Evolutionary conservation across 805 yeast species (phyloP), one percentile per base, ranked within the genome.

Genomic region (Ascoidea asiatica): DNA sequence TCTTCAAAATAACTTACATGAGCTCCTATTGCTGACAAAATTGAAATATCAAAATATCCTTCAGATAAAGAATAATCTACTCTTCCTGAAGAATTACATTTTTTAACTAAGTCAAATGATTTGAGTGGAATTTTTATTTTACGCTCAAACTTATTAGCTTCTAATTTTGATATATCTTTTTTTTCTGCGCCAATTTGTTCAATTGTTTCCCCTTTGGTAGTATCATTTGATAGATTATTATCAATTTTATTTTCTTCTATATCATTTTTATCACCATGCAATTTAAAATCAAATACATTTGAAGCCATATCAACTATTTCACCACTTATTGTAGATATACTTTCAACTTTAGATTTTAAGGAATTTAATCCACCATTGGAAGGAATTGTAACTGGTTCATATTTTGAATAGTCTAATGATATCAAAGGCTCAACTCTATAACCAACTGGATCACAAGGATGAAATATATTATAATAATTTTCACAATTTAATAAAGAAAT

Each of bases 1-100:
- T 87, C 95, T 56, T 87, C 95, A 57, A 90, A 81, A 59, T 90
- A 90, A 41, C 86, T 77, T 13, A 85, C 77, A 60, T 90, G 98
- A 0, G 97, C 92, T 42, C 84, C 84, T 6, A 90, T 66, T 0
- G 95, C 92, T 3, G 87, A 74, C 8, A 90, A 68, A 35, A 87
- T 60, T 22, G 94, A 83, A 19, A 88, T 72, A 53, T 88, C 95
- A 50, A 89, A 72, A 19, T 81, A 69, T 7, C 90, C 85, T 56
- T 80, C 82, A 3, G 86, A 86, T 20, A 90, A 63, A 3, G 80
- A 70, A 58, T 83, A 87, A 59, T 90, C 98, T 1, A 90, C 67
- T 44, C 97, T 67, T 0, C 95, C 95, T 19, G 75, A 73, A 39
- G 73, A 69, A 52, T 90, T 90, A 46, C 82, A 63, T 3, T 57